Base-by-base conservation (phyloP, 148 eudicot genomes). In the Diospyros kaki region DNA sequence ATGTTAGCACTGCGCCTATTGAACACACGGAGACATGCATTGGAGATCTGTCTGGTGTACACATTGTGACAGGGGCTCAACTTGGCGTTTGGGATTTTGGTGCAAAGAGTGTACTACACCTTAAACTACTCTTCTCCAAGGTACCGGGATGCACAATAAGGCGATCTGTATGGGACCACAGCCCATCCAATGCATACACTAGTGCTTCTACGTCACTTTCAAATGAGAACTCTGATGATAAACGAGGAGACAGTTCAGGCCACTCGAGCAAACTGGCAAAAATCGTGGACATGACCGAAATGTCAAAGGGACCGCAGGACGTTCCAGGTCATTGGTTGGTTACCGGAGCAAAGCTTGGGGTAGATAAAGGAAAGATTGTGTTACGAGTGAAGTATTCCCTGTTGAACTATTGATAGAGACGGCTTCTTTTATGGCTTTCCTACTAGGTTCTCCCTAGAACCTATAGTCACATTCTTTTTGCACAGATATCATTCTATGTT, bases 41-140 rank as follows among this genome's bases (percentile, higher is more conserved):
- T 4, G 99, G 93, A 3, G 99, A 95, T 72, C 97, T 95, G 67
- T 95, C 99, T 3, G 97, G 97, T 4, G 94, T 88, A 64, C 97
- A 95, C 84, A 95, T 95, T 18, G 97, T 95, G 74, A 95, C 99
- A 0, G 99, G 99, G 66, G 96, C 97, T 42, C 99, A 95, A 75
- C 91, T 95, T 1, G 99, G 99, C 6, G 97, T 93, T 14, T 95
- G 99, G 99, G 94, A 95, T 74, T 95, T 95, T 40, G 94, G 99
- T 63, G 89, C 97, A 58, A 86, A 85, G 79, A 92, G 93, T 5
- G 99, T 95, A 0, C 77, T 95, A 44, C 89, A 92, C 84, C 94
- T 95, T 65, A 95, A 95, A 79, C 99, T 95, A 65, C 91, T 95
- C 60, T 95, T 95, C 76, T 95, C 96, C 60, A 95, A 91, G 77